These are phyloP conservation scores for Backusella morwellensis DNA, from an alignment of 192 early-diverging fungal genomes.

Conservation along the genomic window DNA sequence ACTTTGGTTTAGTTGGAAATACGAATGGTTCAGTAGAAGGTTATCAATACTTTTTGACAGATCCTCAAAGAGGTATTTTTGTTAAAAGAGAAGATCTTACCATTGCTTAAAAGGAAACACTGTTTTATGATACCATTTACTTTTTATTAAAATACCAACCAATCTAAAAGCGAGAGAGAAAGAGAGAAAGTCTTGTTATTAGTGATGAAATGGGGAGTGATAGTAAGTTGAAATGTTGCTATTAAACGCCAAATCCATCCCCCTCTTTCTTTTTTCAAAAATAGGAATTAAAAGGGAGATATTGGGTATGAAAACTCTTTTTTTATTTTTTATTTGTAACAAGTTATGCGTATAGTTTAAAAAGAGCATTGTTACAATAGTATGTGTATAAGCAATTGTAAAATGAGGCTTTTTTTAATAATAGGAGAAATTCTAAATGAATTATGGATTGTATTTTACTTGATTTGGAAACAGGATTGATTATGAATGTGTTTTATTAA, in stretches of 20 bases:
- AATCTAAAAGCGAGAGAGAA: neutral
- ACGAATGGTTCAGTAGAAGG: conserved; percentile 29
- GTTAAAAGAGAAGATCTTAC: conserved; percentile 20
- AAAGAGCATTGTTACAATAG: neutral
- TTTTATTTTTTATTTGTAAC: neutral
- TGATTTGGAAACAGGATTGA: neutral
- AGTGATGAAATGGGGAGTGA: neutral
- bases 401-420: neutral
- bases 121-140: neutral
- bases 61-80: conserved; percentile 36
- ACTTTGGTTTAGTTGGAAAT: conserved; percentile 23
- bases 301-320: neutral
- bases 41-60: conserved; percentile 33
- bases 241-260: neutral
- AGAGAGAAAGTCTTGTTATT: too few relatives aligned
- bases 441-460: neutral
- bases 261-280: neutral
- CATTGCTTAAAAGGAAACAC: neutral
- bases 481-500: neutral
- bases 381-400: neutral
- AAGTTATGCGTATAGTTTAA: neutral
- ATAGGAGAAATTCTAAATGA: neutral
- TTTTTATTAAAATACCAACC: neutral
- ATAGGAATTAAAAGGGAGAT: neutral
- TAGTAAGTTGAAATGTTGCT: neutral